A percentile compares a stretch with the other conserved stretches of the same genome.
Evolutionary conservation across 2,329 filamentous ascomycete genomes (phyloP).

Genomic region (Clarireedia monteithiana): DNA sequence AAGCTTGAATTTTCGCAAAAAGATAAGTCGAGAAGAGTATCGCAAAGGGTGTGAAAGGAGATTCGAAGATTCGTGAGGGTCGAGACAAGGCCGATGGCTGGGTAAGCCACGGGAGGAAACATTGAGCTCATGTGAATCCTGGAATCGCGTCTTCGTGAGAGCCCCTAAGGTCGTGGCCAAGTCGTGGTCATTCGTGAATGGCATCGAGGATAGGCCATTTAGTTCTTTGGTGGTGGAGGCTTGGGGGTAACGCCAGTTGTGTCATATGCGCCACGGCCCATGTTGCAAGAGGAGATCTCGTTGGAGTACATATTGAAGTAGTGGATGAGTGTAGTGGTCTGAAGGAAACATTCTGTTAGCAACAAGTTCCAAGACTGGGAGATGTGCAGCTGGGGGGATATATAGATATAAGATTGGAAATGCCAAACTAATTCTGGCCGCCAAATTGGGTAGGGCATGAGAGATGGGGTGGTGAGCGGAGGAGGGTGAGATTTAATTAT

Average conservation of each 20-base stretch:
- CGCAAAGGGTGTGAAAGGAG: background rate
- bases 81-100: constrained; percentile 1
- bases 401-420: background rate
- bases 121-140: background rate
- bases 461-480: background rate
- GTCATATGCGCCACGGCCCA: constrained; percentile 46
- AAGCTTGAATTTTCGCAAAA: constrained; percentile 7
- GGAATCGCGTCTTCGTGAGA: constrained; percentile 3
- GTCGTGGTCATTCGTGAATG: constrained; percentile 8
- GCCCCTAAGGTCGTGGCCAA: constrained; percentile 5
- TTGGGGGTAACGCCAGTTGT: constrained; percentile 43
- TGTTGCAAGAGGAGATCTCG: constrained; percentile 32
- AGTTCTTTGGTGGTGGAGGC: constrained; percentile 27
- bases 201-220: constrained; percentile 12
- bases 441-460: background rate
- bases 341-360: constrained; percentile 3
- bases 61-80: constrained; percentile 7
- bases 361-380: background rate
- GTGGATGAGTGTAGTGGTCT: background rate
- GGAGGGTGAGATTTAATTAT: background rate
- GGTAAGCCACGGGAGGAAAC: background rate
- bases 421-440: background rate
- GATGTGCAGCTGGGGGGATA: background rate
- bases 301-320: constrained; percentile 22
- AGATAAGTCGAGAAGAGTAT: background rate